Percentiles rank a stretch among this genome's conserved stretches.
These are phyloP conservation scores for Talinum fruticosum DNA, from an alignment of 148 eudicot genomes.

Conservation along the genomic window DNA sequence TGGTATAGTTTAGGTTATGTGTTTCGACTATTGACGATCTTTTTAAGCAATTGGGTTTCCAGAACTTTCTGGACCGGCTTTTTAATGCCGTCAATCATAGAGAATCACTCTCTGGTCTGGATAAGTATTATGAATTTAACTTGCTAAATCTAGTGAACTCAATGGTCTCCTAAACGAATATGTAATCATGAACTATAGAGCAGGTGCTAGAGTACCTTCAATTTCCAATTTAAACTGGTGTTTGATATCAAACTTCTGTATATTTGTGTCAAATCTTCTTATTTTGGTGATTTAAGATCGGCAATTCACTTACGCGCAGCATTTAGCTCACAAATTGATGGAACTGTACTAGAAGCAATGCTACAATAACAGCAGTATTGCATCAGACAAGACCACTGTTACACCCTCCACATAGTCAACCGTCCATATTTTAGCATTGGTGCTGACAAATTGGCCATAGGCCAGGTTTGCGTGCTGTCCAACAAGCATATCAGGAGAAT, in stretches of 20 bases:
- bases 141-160: no score
- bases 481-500: no score
- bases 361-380: no score
- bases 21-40: background rate
- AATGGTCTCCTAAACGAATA: no score
- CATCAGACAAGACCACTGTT: background rate
- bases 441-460: background rate
- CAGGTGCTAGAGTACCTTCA: background rate
- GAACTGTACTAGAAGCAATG: background rate
- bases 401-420: background rate
- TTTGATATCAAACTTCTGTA: background rate
- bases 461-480: background rate
- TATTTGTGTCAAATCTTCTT: background rate
- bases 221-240: no score
- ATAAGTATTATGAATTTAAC: no score
- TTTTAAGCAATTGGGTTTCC: background rate
- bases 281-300: background rate
- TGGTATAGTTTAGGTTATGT: background rate
- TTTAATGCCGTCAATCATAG: background rate
- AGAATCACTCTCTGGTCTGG: no score
- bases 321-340: background rate
- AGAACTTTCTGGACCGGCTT: background rate
- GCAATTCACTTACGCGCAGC: background rate
- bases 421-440: background rate
- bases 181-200: background rate